phyloP scores from a whole-genome alignment of 1,284 basidiomycete species.

The Pisolithus thermaeus region DNA sequence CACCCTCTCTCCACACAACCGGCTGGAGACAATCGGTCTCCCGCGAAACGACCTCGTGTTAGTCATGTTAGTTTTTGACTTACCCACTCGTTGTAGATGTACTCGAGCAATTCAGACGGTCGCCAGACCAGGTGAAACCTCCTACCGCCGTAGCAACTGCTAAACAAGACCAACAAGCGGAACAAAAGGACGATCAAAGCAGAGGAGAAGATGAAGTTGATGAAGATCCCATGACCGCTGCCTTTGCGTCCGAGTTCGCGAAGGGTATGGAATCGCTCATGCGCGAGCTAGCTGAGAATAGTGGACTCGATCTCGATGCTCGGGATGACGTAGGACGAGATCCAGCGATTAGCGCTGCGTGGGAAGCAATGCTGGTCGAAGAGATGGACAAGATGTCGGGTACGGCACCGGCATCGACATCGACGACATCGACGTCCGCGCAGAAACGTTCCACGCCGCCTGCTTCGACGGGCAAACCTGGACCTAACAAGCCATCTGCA shows the following conservation, averaged over 20 bases:
- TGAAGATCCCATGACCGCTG: slow-evolving; percentile 7
- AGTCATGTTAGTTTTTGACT: no score
- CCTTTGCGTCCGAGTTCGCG: slow-evolving; percentile 52
- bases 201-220: slow-evolving; percentile 16
- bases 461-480: no score
- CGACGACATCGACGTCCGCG: neutral
- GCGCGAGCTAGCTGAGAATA: slow-evolving; percentile 49
- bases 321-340: slow-evolving; percentile 18
- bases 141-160: no score
- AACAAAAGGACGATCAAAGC: neutral
- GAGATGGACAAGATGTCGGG: slow-evolving; percentile 35
- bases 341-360: slow-evolving; percentile 55
- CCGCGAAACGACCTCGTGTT: no score
- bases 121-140: no score
- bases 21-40: no score
- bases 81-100: no score
- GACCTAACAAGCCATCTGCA: no score
- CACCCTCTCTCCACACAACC: no score
- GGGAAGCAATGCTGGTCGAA: slow-evolving; percentile 76
- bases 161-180: no score
- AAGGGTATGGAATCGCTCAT: slow-evolving; percentile 85
- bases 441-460: no score
- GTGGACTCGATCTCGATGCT: neutral
- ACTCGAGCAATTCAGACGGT: no score
- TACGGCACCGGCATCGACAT: neutral